phyloP scores from a whole-genome alignment of 2,329 filamentous ascomycete genomes.

The Aspergillus sp. region DNA sequence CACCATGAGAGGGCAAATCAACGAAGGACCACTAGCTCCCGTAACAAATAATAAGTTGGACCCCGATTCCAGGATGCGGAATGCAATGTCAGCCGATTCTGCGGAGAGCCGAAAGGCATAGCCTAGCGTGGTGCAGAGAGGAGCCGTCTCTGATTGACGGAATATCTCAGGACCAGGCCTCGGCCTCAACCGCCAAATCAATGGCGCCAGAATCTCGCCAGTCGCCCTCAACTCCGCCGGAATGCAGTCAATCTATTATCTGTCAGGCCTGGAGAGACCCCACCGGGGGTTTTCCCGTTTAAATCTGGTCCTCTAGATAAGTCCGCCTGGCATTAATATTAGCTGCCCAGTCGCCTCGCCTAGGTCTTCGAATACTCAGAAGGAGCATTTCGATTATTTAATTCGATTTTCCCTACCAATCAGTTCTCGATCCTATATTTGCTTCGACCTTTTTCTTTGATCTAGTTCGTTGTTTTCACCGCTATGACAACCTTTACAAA shows the following conservation, averaged over 20 bases:
- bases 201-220: constrained; percentile 10
- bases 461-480: constrained; percentile 4
- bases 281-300: constrained; percentile 35
- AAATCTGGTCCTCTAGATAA: constrained; percentile 13
- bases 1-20: neutral
- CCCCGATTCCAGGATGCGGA: neutral
- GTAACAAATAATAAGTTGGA: constrained; percentile 6
- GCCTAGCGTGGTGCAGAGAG: constrained; percentile 1
- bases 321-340: constrained; percentile 20
- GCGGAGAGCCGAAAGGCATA: constrained; percentile 12
- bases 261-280: constrained; percentile 18
- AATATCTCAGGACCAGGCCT: constrained; percentile 18
- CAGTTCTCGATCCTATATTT: neutral
- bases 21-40: constrained; percentile 3
- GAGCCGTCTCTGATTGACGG: constrained; percentile 22
- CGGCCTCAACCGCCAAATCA: constrained; percentile 17
- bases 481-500: constrained; percentile 73
- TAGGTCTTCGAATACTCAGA: constrained; percentile 4
- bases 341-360: constrained; percentile 16
- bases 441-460: neutral
- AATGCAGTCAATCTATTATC: constrained; percentile 2
- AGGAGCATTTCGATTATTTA: constrained; percentile 7
- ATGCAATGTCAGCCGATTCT: constrained; percentile 12
- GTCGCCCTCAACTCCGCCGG: neutral
- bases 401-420: constrained; percentile 10